These are phyloP conservation scores for Teunomyces gatunensis DNA, from an alignment of 805 yeast genomes.

Conservation along the genomic window DNA sequence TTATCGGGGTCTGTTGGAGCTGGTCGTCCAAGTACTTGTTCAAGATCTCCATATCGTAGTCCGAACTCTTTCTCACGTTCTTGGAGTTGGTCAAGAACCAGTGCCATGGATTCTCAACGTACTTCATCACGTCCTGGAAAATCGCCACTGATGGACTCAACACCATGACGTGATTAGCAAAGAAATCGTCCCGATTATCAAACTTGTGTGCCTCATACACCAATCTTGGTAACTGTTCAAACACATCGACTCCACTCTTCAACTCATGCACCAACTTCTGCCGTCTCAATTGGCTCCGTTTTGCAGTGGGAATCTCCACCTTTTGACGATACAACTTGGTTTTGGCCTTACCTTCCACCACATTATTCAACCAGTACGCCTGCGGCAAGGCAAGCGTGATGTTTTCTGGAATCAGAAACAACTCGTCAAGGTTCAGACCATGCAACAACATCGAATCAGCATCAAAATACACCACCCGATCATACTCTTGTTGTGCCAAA, in stretches of 20 bases:
- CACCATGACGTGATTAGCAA: conserved; percentile 56
- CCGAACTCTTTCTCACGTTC: conserved; percentile 25
- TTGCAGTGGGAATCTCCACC: conserved; percentile 13
- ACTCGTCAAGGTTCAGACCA: conserved; percentile 26
- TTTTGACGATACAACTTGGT: conserved; percentile 8
- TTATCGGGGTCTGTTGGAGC: conserved; percentile 23
- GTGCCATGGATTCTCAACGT: conserved; percentile 26
- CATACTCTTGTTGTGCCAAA: conserved; percentile 48
- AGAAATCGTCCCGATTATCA: conserved; percentile 27
- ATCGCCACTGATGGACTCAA: conserved; percentile 44
- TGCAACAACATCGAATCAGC: conserved; percentile 48
- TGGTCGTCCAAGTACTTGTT: conserved; percentile 51
- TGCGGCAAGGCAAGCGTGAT: conserved; percentile 30
- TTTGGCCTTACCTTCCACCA: conserved; percentile 10
- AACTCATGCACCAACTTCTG: conserved; percentile 9
- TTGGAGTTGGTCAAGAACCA: conserved; percentile 23
- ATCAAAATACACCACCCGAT: conserved; percentile 56
- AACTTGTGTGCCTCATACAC: conserved; percentile 24
- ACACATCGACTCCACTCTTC: conserved; percentile 3
- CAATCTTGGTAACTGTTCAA: conserved; percentile 16
- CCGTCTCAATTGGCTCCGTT: conserved; percentile 10
- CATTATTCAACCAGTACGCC: conserved; percentile 34
- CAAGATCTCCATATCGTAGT: conserved; percentile 55
- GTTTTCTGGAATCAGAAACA: conserved; percentile 25
- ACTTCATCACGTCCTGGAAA: conserved; percentile 21